Evolutionary conservation across 2,329 filamentous ascomycete genomes (phyloP), one percentile per base, ranked within the genome.

Genomic region (Sporothrix protearum): DNA sequence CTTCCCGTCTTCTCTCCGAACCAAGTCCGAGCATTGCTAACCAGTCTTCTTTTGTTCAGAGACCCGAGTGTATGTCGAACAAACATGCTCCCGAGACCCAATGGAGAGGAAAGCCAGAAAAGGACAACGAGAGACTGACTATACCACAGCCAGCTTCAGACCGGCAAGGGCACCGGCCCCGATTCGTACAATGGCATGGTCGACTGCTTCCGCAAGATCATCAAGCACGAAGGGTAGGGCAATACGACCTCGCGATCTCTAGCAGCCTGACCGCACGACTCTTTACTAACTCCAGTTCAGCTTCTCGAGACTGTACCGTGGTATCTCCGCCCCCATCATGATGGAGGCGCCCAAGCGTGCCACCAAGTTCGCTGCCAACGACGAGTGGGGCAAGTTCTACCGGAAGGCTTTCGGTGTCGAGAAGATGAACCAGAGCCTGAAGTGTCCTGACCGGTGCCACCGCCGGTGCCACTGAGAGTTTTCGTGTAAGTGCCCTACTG

Each of bases 311-410:
- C 87, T 99, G 73, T 99, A 99, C 85, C 93, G 96, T 76, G 96
- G 96, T 79, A 99, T 99, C 82, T 90, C 88, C 59, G 95, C 96
- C 33, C 96, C 96, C 68, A 98, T 99, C 79, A 87, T 98, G 76
- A 99, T 99, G 95, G 95, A 98, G 83, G 94, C 94, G 7, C 76
- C 76, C 59, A 77, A 77, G 75, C 76, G 76, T 71, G 79, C 76
- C 57, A 98, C 93, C 85, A 99, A 99, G 83, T 99, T 99, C 83
- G 95, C 96, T 63, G 96, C 96, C 83, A 99, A 99, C 83, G 96
- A 99, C 81, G 93, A 95, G 81, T 99, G 96, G 96, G 96, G 96
- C 78, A 89, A 94, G 82, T 88, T 97, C 83, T 99, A 97, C 86
- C 92, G 94, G 80, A 91, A 91, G 76, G 80, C 91, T 68, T 98